Conservation (phyloP, 805 yeast genomes). For the Suhomyces prunicola region DNA sequence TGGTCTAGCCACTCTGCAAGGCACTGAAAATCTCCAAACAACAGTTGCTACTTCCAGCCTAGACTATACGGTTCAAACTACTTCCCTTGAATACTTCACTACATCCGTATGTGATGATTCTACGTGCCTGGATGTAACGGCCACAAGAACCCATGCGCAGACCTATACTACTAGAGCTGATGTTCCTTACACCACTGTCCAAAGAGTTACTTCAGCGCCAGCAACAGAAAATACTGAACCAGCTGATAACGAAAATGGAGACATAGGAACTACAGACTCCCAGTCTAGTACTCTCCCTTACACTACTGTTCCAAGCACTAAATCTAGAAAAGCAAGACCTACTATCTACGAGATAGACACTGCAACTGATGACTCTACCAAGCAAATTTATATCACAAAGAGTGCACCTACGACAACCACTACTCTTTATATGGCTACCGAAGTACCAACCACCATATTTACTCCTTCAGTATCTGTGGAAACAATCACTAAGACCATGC, state of each 20-base stretch:
- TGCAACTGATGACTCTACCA: conserved; percentile 14
- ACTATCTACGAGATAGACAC: conserved; percentile 18
- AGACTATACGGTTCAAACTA: conserved; percentile 18
- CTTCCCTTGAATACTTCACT: conserved; percentile 12
- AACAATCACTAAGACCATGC: conserved; percentile 19
- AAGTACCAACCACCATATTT: conserved; percentile 19
- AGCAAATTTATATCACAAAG: conserved; percentile 9
- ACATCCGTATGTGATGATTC: conserved; percentile 9
- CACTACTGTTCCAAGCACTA: conserved; percentile 1
- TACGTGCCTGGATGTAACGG: conserved; percentile 1
- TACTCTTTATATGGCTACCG: conserved; percentile 25
- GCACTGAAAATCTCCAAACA: not conserved
- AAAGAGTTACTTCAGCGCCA: conserved; percentile 1
- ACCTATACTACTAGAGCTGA: conserved; percentile 4
- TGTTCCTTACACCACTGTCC: conserved; percentile 4
- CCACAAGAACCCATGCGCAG: conserved; percentile 1
- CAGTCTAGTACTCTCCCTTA: conserved; percentile 3
- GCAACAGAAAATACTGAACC: not conserved
- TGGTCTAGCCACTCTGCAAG: conserved; percentile 7
- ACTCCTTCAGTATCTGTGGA: conserved; percentile 16
- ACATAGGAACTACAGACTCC: not conserved
- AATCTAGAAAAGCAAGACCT: conserved; percentile 5
- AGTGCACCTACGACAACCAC: conserved; percentile 29
- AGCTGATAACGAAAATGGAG: not conserved
- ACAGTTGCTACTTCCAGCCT: conserved; percentile 16